Evolutionary conservation across 2,329 filamentous ascomycete genomes (phyloP), one percentile per base, ranked within the genome.

Genomic region (Penicillium sp.): DNA sequence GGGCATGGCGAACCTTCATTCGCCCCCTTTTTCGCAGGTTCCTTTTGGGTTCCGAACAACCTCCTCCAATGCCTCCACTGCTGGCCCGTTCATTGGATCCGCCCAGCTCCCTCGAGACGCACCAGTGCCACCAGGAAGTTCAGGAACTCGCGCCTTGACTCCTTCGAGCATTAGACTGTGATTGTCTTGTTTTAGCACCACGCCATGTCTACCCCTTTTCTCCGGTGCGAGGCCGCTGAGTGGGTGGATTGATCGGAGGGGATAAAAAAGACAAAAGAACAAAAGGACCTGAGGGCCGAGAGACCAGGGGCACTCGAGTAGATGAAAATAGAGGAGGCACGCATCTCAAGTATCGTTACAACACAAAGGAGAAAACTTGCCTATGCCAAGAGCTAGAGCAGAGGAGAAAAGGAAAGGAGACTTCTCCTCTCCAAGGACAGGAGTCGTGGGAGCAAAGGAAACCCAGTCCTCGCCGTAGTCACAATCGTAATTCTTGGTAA

Each of bases 131-230:
- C 20, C 49, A 61, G 54, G 60, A 60, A 48, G 20, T 31, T 22
- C 22, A 61, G 53, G 60, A 60, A 49, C 31, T 31, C 35, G 49
- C 31, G 48, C 49, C 60, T 60, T 57, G 53, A 54, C 59, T 62
- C 52, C 53, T 63, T 63, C 53, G 52, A 63, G 61, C 37, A 41
- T 60, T 60, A 60, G 60, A 49, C 57, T 57, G 60, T 57, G 57
- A 55, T 62, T 57, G 47, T 49, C 57, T 39, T 45, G 49, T 50
- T 59, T 59, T 59, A 59, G 60, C 50, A 55, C 47, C 56, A 55
- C 56, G 48, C 53, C 52, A 53, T 55, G 5, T 37, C 53, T 41
- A 42, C 59, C 59, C 59, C 56, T 58, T 61, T 59, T 61, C 51
- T 52, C 43, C 39, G 38, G 38, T 47, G 43, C 37, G 25, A 35